Evolutionary conservation across 805 yeast species (phyloP), one percentile per base, ranked within the genome.

Genomic region (Candida oleophila): DNA sequence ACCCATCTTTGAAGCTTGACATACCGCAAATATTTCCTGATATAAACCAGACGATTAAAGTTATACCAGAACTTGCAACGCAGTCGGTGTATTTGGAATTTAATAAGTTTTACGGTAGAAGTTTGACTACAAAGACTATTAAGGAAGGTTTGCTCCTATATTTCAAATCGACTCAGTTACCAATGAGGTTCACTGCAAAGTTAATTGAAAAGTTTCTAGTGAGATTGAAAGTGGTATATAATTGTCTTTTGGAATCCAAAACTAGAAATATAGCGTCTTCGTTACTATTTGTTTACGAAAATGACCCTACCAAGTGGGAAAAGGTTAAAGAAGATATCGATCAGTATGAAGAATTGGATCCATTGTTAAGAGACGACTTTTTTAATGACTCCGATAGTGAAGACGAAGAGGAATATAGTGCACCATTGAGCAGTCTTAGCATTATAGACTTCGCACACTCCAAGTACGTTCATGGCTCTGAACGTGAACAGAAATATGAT

Each of bases 361-460:
- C 69, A 0, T 18, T 63, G 4, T 41, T 64, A 1, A 40, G 47
- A 14, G 60, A 57, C 21, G 45, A 45, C 41, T 41, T 69, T 3
- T 50, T 71, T 12, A 55, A 55, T n/a, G 70, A 62, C 30, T 56
- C 61, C 8, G 58, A 62, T 15, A 15, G 36, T 19, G 56, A 60
- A 2, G 65, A 64, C 12, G 58, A 60, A 3, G 66, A 60, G 7
- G 63, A 56, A 2, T 61, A 55, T 3, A 64, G 53, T 60, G 57
- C 40, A 1, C 70, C 76, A 0, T 60, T 88, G 42, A 84, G 91
- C 49, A 66, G 79, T 4, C 66, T 89, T 44, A 76, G 81, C 34
- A 56, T 91, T 42, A 89, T 94, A 4, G 99, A 94, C 64, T 90
- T 94, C 71, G 97, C 97, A 1, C 98, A 94, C 61, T 80, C 97